Base-by-base conservation (phyloP, 1,284 basidiomycete genomes). In the Puccinia polysora region DNA sequence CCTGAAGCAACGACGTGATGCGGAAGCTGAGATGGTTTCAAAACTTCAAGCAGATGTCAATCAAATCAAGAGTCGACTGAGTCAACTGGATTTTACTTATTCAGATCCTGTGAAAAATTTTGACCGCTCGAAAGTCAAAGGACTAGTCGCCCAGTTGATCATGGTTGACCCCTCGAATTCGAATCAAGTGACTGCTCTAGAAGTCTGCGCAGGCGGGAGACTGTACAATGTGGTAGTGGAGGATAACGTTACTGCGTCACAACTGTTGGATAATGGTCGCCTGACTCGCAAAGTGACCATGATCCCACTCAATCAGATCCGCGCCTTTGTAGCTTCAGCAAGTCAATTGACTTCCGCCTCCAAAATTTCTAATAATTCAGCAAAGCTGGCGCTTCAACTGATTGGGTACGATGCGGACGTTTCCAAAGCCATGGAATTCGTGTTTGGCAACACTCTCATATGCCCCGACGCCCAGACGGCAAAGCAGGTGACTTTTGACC, bases 201-300 rank as follows among this genome's bases (percentile, higher is more conserved):
- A 99, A 81, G 89, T 97, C 74, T 88, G 90, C 34, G 94, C 94
- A 0, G 93, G 94, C 1, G 88, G 86, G 0, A 88, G 89, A 75
- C 83, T 98, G n/a, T 97, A 91, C 82, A 94, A 97, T 75, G 89
- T 95, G 47, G 89, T 97, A 23, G 91, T 97, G 23, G 87, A 95
- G 76, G 88, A 96, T 79, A 91, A 97, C 80, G 85, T 85, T 73
- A 86, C 94, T 65, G 93, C 92, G 50, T 89, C 90, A 75, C 87
- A 90, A 49, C 84, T 98, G 30, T 83, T 99, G 58, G 85, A 88
- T 76, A 86, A 90, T 62, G 91, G 92, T 36, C 84, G 84, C 71
- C 86, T 98, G 76, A 88, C 87, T 81, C 93, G 90, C 81, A 88
- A 92, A 23, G 89, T 96, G 30, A 97, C 92, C 0, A 87, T 97